These are phyloP conservation scores for Suillus spraguei DNA, from an alignment of 768 basidiomycete genomes.

Conservation along the genomic window DNA sequence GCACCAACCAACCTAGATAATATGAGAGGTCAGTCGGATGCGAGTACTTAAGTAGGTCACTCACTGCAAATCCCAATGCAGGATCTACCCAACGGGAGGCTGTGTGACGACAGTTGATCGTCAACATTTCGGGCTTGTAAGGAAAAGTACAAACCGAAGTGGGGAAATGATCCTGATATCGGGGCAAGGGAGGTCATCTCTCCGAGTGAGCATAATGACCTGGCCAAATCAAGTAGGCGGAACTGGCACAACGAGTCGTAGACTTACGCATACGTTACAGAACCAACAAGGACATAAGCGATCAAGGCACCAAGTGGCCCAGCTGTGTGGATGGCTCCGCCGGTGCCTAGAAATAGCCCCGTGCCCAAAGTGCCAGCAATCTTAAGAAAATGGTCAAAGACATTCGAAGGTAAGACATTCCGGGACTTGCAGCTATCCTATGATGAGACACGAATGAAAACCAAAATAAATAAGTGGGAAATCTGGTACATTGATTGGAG, in stretches of 20 bases:
- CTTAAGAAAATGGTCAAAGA: conserved; percentile 29
- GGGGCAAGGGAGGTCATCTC: conserved; percentile 83
- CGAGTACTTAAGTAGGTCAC: conserved; percentile 24
- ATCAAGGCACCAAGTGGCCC: conserved; percentile 70
- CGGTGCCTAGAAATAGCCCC: conserved; percentile 73
- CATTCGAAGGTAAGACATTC: background rate
- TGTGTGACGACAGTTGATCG: conserved; percentile 19
- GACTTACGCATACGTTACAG: conserved; percentile 61
- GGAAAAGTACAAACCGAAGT: conserved; percentile 49
- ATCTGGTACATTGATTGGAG: background rate
- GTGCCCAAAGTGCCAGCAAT: conserved; percentile 78
- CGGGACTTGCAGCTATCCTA: conserved; percentile 61
- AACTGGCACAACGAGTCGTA: conserved; percentile 26
- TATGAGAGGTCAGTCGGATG: background rate
- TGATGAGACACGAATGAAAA: conserved; percentile 4
- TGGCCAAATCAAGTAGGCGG: conserved; percentile 18
- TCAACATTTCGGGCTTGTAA: background rate
- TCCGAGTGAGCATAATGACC: conserved; percentile 66
- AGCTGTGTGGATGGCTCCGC: conserved; percentile 55
- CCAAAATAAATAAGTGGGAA: background rate
- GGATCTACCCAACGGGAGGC: conserved; percentile 62
- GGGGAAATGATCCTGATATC: conserved; percentile 77
- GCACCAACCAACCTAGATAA: conserved; percentile 16
- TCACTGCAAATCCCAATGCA: conserved; percentile 60
- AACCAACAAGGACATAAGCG: conserved; percentile 64